Evolutionary conservation across 1,284 basidiomycete species (phyloP).

Genomic region (Exsudoporus floridanus): DNA sequence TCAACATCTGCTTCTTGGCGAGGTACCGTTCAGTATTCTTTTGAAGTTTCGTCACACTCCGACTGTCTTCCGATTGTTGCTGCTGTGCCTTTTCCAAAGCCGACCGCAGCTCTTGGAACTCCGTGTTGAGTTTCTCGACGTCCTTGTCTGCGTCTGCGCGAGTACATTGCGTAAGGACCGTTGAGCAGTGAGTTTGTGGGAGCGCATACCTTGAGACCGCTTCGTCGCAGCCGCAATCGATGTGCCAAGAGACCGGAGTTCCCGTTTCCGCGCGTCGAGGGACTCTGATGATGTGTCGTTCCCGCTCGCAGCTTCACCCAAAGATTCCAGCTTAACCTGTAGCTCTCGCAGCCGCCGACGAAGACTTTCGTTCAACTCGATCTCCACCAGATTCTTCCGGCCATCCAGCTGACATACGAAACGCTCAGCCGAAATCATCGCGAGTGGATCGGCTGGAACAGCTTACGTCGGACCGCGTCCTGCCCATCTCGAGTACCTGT

Average conservation of each 20-base stretch:
- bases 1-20: conserved; percentile 84
- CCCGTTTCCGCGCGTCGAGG: conserved; percentile 65
- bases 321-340: conserved; percentile 70
- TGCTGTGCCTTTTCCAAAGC: conserved; percentile 76
- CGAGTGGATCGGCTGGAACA: background rate
- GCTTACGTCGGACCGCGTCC: conserved; percentile 71
- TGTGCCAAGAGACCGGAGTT: conserved; percentile 64
- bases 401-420: conserved; percentile 61
- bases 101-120: conserved; percentile 65
- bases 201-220: conserved; percentile 60
- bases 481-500: conserved; percentile 66
- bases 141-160: conserved; percentile 65
- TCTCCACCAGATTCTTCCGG: conserved; percentile 81
- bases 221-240: conserved; percentile 65
- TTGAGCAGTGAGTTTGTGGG: background rate
- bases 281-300: conserved; percentile 59
- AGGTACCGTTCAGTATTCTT: conserved; percentile 95
- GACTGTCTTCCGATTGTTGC: conserved; percentile 83
- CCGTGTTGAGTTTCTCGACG: conserved; percentile 61
- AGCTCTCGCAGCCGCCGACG: conserved; percentile 79
- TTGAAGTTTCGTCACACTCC: conserved; percentile 85
- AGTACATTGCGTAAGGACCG: background rate
- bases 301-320: conserved; percentile 66
- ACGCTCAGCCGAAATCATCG: conserved; percentile 1
- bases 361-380: conserved; percentile 90